Percentiles rank a stretch among this genome's conserved stretches.
Conservation (phyloP, 805 yeast genomes). For the Starmera dryadoides region DNA sequence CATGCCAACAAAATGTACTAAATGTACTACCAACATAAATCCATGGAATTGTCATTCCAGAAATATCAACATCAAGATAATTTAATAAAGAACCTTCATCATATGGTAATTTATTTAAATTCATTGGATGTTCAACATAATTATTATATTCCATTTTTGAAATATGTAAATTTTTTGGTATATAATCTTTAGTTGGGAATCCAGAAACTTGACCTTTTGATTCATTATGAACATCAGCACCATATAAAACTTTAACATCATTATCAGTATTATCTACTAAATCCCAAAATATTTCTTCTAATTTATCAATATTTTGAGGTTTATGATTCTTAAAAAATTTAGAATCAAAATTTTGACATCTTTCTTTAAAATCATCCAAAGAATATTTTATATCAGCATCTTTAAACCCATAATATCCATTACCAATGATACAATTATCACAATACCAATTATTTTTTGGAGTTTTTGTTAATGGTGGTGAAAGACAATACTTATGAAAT, state of each 20-base stretch:
- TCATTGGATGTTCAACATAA: slow-evolving; percentile 63
- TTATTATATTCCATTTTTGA: slow-evolving; percentile 16
- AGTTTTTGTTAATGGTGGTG: slow-evolving; percentile 41
- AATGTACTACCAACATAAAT: slow-evolving; percentile 83
- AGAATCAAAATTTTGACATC: slow-evolving; percentile 44
- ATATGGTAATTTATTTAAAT: slow-evolving; percentile 65
- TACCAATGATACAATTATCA: slow-evolving; percentile 75
- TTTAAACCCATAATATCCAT: slow-evolving; percentile 84
- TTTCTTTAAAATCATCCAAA: slow-evolving; percentile 49
- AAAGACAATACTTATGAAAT: slow-evolving; percentile 64
- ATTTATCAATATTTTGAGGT: slow-evolving; percentile 28
- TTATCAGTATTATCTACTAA: slow-evolving; percentile 31
- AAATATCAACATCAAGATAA: slow-evolving; percentile 56
- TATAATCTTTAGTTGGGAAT: slow-evolving; percentile 48
- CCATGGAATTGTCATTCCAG: slow-evolving; percentile 97
- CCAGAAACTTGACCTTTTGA: slow-evolving; percentile 65
- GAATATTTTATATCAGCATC: slow-evolving; percentile 52
- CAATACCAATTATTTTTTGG: slow-evolving; percentile 75
- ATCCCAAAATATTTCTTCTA: slow-evolving; percentile 70
- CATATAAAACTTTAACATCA: slow-evolving; percentile 65
- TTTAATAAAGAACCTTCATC: slow-evolving; percentile 64
- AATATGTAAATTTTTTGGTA: slow-evolving; percentile 18
- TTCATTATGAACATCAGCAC: slow-evolving; percentile 75
- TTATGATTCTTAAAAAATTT: slow-evolving; percentile 28
- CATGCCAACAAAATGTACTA: slow-evolving; percentile 95